A percentile compares a stretch with the other conserved stretches of the same genome.
phyloP scores from a whole-genome alignment of 2,329 filamentous ascomycete genomes.

The Graphiopsis chlorocephala region DNA sequence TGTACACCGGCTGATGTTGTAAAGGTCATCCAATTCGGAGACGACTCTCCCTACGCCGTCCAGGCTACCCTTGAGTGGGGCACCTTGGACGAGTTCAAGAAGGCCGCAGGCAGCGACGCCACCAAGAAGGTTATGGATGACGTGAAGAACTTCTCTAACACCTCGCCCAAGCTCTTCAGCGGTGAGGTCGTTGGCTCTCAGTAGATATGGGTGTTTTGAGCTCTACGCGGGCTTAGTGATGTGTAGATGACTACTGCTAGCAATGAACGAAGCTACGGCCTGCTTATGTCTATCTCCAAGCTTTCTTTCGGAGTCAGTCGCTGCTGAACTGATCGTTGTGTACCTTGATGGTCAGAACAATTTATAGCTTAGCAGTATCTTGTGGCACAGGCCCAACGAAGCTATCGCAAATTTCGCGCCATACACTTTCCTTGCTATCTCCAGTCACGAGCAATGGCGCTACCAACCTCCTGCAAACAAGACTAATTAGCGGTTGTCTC shows the following conservation, averaged over 20 bases:
- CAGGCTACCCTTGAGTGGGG: slow-evolving; percentile 36
- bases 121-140: slow-evolving; percentile 32
- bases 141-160: slow-evolving; percentile 37
- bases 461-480: background rate
- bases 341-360: background rate
- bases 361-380: background rate
- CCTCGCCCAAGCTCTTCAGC: slow-evolving; percentile 32
- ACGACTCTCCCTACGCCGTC: slow-evolving; percentile 33
- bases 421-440: slow-evolving; percentile 23
- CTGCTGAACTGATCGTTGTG: background rate
- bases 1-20: background rate
- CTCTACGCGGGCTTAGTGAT: background rate
- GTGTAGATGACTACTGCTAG: background rate
- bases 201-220: slow-evolving; percentile 3
- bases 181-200: slow-evolving; percentile 29
- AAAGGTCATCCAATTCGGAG: slow-evolving; percentile 32
- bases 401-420: slow-evolving; percentile 31
- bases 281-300: background rate
- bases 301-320: background rate
- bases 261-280: background rate
- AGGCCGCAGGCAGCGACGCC: slow-evolving; percentile 26
- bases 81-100: slow-evolving; percentile 25
- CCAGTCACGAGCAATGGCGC: background rate
- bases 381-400: slow-evolving; percentile 23
- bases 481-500: background rate